These are phyloP conservation scores for Graphiopsis chlorocephala DNA, from an alignment of 2,329 filamentous ascomycete species.

Conservation along the genomic window DNA sequence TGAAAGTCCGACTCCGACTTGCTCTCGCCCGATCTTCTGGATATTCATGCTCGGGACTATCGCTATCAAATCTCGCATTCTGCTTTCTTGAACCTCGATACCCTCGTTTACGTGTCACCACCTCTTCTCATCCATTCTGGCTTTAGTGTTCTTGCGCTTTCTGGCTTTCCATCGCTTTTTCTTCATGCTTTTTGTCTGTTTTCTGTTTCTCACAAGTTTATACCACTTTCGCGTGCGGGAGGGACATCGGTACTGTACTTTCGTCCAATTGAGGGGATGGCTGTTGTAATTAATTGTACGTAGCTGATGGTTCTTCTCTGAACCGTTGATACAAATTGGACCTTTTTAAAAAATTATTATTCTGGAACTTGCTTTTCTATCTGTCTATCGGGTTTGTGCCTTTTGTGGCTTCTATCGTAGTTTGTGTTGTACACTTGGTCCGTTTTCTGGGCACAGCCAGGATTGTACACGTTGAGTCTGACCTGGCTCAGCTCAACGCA, in stretches of 20 bases:
- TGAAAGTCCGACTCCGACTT: neutral
- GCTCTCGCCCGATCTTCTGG: neutral
- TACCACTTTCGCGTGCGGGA: conserved; percentile 1
- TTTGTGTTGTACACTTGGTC: neutral
- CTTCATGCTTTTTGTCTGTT: neutral
- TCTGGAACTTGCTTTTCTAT: neutral
- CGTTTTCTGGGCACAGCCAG: no score
- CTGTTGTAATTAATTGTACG: conserved; percentile 10
- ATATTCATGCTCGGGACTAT: neutral
- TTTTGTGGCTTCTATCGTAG: neutral
- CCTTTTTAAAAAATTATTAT: neutral
- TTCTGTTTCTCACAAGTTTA: neutral
- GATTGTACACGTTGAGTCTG: neutral
- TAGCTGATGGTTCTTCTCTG: neutral
- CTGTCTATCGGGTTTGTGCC: neutral
- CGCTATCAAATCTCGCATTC: neutral
- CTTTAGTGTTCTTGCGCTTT: neutral
- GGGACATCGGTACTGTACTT: neutral
- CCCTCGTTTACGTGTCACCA: neutral
- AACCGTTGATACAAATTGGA: neutral
- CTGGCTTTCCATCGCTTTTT: neutral
- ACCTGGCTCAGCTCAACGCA: neutral
- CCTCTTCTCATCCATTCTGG: neutral
- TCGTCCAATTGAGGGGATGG: neutral
- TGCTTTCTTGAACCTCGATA: neutral